Conservation (phyloP, 306 rosid species). For the Vigna mungo region DNA sequence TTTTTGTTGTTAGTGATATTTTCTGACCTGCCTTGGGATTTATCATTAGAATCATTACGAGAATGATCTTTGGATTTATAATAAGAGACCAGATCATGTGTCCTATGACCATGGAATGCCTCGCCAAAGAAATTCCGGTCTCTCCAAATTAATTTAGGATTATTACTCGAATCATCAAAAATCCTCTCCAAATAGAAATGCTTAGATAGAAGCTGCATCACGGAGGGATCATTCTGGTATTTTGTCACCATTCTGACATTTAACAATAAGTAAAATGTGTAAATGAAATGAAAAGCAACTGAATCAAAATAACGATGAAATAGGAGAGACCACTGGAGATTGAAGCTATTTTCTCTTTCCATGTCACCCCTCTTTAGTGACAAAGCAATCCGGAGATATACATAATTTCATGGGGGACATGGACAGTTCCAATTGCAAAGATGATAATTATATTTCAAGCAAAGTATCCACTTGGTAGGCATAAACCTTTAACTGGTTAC, state of each 20-base stretch:
- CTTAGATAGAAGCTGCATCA: slow-evolving; percentile 66
- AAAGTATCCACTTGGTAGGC: neutral
- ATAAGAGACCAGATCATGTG: slow-evolving; percentile 47
- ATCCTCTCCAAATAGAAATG: slow-evolving; percentile 73
- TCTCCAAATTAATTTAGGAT: slow-evolving; percentile 76
- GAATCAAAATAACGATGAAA: neutral
- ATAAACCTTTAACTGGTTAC: neutral
- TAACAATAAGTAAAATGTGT: slow-evolving; percentile 20
- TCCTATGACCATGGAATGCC: slow-evolving; percentile 50
- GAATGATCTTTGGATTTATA: slow-evolving; percentile 45
- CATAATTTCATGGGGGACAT: neutral
- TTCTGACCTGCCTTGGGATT: slow-evolving; percentile 44
- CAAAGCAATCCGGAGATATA: slow-evolving; percentile 8
- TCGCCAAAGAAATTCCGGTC: slow-evolving; percentile 73
- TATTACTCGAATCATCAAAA: slow-evolving; percentile 74
- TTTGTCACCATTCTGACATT: slow-evolving; percentile 68
- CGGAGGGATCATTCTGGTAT: slow-evolving; percentile 54
- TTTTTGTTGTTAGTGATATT: slow-evolving; percentile 45
- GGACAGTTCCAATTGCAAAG: neutral
- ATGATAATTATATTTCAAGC: neutral
- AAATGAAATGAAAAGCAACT: slow-evolving; percentile 22
- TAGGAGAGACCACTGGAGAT: slow-evolving; percentile 11
- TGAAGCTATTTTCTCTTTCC: slow-evolving; percentile 1
- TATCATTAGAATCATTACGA: slow-evolving; percentile 44
- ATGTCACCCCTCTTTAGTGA: neutral